Base-by-base conservation (phyloP, 2,329 filamentous ascomycete genomes). In the Fusarium compactum region DNA sequence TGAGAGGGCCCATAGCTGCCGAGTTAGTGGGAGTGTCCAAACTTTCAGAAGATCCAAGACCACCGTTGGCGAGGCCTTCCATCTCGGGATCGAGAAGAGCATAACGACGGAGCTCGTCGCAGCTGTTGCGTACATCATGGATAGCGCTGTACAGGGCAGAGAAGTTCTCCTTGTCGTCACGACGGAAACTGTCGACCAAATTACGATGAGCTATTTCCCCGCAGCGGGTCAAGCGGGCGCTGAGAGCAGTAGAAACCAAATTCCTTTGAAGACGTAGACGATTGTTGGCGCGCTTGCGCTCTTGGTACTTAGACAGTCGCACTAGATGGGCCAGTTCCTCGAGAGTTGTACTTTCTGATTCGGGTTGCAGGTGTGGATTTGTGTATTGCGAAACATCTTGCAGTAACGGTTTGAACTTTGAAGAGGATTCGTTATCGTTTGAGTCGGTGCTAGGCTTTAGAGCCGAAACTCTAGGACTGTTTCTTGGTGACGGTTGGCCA, bases 311-410 rank as follows among this genome's bases (percentile, higher is more conserved):
- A 78, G 92, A 92, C 67, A 94, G 84, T 66, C 92, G 89, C 70
- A 94, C 91, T 74, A 95, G 81, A 79, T 94, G 92, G 54, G 92
- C 92, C 71, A 95, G 87, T 80, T 95, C 92, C 76, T 92, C 89
- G 66, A 95, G 84, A 16, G 90, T 91, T 47, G 91, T 93, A 62
- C 88, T 87, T 47, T 91, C 88, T 54, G 85, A 85, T 66, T 91
- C 88, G 40, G 86, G 85, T 51, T 86, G 84, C 58, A 91, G 79
- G 70, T 87, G 85, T 16, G 87, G 81, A 76, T 91, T 91, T 47
- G 86, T 85, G 78, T 92, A 92, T 60, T 89, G 84, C 44, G 90
- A 91, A 45, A 88, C 81, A 77, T 93, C 90, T 67, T 88, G 86
- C 50, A 92, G 80, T 48, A 93, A 83, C n/a, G 90, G 83, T 61